Base-by-base conservation (phyloP, 169 alveolate genomes). In the Eimeria sp. region DNA sequence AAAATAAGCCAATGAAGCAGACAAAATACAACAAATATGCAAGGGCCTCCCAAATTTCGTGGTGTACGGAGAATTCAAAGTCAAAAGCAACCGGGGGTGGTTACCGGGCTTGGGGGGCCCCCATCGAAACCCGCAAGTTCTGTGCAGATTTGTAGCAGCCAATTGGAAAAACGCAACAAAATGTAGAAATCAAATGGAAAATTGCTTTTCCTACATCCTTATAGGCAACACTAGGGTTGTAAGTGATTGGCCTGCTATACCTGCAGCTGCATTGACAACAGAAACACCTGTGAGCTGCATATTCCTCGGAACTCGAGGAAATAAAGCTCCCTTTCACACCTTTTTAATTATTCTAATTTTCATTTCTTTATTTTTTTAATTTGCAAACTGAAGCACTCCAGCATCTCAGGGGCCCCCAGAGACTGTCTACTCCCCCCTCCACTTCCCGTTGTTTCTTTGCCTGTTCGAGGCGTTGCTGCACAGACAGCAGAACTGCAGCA, bases 101-200 rank as follows among this genome's bases (percentile, higher is more conserved):
- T 34, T 9, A 18, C 34, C 18, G 84, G 84, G 84, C 84, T 73
- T 73, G 58, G 84, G 57, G 84, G 84, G 84, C 84, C 84, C 84
- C 84, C 84, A 73, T 65, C 34, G 75, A 65, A 65, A 65, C 75
- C 40, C 14, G 75, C 75, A 65, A 34, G 22, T 65, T 65, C 75
- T 16, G 75, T 2, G 40, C 43, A 65, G 75, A 25, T 65, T 25
- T 65, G 6, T 3, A n/a, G 34, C 75, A 65, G 22, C 6, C 40
- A 65, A 13, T 40, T 20, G 34, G 14, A 16, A n/a, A 65, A 65
- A 65, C n/a, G 75, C 40, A 65, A 65, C n/a, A 7, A 10, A 6
- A 65, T 6, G 75, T 65, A 65, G 75, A 65, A 65, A 25, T 65
- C n/a, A 65, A 25, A 65, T n/a, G 6, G 1, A 65, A 25, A 25